phyloP scores from a whole-genome alignment of 495 filamentous ascomycete genomes.

The Trichoderma asperelloides region DNA sequence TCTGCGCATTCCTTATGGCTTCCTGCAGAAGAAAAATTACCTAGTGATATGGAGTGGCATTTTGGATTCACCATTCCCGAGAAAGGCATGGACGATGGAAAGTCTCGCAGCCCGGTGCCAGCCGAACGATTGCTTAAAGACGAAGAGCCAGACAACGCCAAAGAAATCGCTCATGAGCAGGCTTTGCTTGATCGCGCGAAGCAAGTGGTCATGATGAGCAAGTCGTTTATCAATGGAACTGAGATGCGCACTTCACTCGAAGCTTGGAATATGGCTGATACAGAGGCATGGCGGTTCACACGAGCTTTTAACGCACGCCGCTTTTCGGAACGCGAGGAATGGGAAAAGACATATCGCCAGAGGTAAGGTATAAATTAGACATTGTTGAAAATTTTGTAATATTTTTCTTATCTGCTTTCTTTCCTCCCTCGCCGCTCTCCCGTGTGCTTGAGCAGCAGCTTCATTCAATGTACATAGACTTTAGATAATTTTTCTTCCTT shows the following conservation, averaged over 20 bases:
- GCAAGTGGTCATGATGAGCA: slow-evolving; percentile 17
- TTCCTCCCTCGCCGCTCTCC: background rate
- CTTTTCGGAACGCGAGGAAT: slow-evolving; percentile 51
- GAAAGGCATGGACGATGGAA: slow-evolving; percentile 32
- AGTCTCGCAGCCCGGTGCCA: background rate
- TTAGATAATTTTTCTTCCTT: background rate
- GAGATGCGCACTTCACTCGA: slow-evolving; percentile 58
- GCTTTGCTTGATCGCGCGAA: slow-evolving; percentile 42
- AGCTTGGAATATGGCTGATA: slow-evolving; percentile 89
- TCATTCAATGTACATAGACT: background rate
- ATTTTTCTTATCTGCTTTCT: background rate
- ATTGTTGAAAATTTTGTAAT: background rate
- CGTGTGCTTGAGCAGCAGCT: background rate
- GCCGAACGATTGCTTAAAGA: background rate
- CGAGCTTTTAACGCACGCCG: slow-evolving; percentile 58
- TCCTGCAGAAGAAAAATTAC: slow-evolving; percentile 58
- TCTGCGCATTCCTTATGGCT: slow-evolving; percentile 64
- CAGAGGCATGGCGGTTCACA: slow-evolving; percentile 88
- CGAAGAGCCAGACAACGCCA: slow-evolving; percentile 26
- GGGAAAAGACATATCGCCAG: slow-evolving; percentile 64
- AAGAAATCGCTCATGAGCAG: slow-evolving; percentile 47
- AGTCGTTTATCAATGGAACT: slow-evolving; percentile 17
- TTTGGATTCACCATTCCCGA: slow-evolving; percentile 76
- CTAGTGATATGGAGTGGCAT: slow-evolving; percentile 71
- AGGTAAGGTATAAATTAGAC: slow-evolving; percentile 26